Conservation (phyloP, 768 basidiomycete species). For the Serpula lacrymans region DNA sequence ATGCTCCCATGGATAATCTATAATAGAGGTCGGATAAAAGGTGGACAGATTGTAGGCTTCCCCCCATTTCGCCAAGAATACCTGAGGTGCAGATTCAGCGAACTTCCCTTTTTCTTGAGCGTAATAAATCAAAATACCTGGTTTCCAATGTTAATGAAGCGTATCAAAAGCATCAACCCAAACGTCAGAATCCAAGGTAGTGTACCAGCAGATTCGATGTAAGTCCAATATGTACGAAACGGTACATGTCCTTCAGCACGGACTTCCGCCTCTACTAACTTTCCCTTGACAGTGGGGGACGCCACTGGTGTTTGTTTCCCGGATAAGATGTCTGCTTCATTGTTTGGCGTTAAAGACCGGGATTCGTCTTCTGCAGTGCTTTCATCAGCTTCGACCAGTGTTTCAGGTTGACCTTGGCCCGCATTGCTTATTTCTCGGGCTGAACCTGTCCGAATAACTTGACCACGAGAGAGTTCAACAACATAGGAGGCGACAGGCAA, state of each 20-base stretch:
- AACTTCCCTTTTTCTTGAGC: background rate
- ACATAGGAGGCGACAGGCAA: conserved; percentile 66
- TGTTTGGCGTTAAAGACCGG: conserved; percentile 18
- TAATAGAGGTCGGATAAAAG: conserved; percentile 7
- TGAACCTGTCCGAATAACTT: conserved; percentile 46
- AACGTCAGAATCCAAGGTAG: conserved; percentile 53
- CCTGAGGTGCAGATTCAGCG: conserved; percentile 29
- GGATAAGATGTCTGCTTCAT: conserved; percentile 31
- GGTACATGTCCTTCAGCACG: conserved; percentile 68
- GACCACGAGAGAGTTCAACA: conserved; percentile 54
- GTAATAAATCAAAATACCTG: conserved; percentile 39
- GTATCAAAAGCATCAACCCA: conserved; percentile 49
- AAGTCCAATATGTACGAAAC: conserved; percentile 55
- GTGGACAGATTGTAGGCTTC: conserved; percentile 50
- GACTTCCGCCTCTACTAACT: conserved; percentile 58
- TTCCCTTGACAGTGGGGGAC: conserved; percentile 30
- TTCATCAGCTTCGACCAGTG: conserved; percentile 46
- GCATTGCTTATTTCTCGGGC: conserved; percentile 43
- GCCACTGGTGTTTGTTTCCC: conserved; percentile 4
- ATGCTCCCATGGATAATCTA: conserved; percentile 39
- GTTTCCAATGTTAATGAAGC: conserved; percentile 51
- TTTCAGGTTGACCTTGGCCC: conserved; percentile 41
- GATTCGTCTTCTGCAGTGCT: conserved; percentile 25
- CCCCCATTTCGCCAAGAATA: conserved; percentile 67
- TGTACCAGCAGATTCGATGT: conserved; percentile 59